phyloP scores from a whole-genome alignment of 2,329 filamentous ascomycete genomes.

The Ophiostoma australiae region DNA sequence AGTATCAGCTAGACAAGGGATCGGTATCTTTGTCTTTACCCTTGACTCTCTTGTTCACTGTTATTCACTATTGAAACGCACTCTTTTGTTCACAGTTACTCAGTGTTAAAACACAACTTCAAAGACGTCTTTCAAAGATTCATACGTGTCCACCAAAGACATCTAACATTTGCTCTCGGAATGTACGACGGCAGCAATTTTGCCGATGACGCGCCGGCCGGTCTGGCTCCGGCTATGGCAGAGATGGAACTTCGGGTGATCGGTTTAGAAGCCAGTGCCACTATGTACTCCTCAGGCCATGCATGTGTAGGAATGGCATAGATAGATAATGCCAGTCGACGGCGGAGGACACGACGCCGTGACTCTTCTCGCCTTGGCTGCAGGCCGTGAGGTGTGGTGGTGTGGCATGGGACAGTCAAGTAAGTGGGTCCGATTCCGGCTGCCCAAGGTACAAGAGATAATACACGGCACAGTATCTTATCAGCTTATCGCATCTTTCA shows the following conservation, averaged over 20 bases:
- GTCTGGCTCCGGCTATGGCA: not conserved
- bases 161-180: not conserved
- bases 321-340: not conserved
- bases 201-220: not conserved
- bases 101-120: too few species aligned
- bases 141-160: not conserved
- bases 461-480: not conserved
- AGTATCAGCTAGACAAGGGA: not conserved
- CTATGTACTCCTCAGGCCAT: not conserved
- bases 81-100: not conserved
- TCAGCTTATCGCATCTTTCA: not conserved
- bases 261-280: not conserved
- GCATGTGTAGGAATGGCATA: not conserved
- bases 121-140: too few species aligned
- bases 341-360: not conserved
- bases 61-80: too few species aligned
- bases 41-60: not conserved
- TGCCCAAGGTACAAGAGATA: not conserved
- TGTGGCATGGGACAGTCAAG: not conserved
- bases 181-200: not conserved
- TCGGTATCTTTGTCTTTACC: not conserved
- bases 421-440: not conserved
- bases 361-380: slow-evolving; percentile 8
- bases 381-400: not conserved
- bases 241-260: not conserved